Conservation (phyloP, 345 rosid species). For the Barbarea vulgaris region DNA sequence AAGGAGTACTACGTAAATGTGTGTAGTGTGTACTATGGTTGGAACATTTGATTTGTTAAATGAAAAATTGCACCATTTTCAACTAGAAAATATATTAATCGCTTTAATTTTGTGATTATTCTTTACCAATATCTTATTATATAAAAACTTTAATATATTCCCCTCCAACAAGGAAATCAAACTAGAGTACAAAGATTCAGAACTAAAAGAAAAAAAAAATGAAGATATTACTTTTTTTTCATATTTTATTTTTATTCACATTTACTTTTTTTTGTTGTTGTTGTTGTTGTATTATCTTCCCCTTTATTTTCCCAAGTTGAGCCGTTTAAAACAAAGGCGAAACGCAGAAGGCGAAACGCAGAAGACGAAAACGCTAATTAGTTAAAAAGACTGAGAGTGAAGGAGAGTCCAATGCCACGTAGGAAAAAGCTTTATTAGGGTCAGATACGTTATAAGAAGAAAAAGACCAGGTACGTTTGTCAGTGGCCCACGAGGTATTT, state of each 20-base stretch:
- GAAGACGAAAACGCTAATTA: not conserved
- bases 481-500: slow-evolving; percentile 30
- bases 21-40: not conserved
- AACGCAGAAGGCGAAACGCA: slow-evolving; percentile 16
- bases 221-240: too few relatives aligned
- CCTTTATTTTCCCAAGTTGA: not conserved
- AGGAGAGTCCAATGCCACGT: slow-evolving; percentile 20
- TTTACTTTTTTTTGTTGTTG: too few relatives aligned
- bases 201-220: not conserved
- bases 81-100: not conserved
- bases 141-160: not conserved
- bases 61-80: not conserved
- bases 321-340: not conserved
- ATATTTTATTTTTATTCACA: too few relatives aligned
- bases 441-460: slow-evolving; percentile 26
- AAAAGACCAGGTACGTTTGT: slow-evolving; percentile 31
- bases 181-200: not conserved
- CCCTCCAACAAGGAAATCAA: not conserved
- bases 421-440: slow-evolving; percentile 12
- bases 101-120: not conserved
- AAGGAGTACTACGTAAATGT: not conserved
- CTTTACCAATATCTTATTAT: not conserved
- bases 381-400: too few relatives aligned
- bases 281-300: too few relatives aligned
- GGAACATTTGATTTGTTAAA: not conserved